Percentiles rank a stretch among this genome's conserved stretches.
Conservation (phyloP, 2,329 filamentous ascomycete genomes). For the Verticillium tricorpus region DNA sequence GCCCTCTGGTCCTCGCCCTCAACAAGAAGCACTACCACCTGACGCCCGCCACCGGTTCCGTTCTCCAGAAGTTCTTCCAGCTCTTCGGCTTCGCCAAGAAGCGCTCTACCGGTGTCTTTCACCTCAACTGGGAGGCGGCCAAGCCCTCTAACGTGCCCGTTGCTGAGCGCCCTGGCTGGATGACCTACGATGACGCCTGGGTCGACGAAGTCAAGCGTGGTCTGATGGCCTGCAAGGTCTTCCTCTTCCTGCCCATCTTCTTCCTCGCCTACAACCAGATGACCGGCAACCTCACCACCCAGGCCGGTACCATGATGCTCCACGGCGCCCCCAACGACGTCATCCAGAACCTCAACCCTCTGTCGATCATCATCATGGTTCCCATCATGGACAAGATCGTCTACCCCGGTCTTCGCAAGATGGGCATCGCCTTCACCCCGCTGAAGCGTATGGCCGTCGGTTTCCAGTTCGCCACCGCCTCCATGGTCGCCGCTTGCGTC, state of each 20-base stretch:
- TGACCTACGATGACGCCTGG: slow-evolving; percentile 81
- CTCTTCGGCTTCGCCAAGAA: slow-evolving; percentile 59
- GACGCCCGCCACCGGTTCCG: slow-evolving; percentile 65
- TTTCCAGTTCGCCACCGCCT: slow-evolving; percentile 60
- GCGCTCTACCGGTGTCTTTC: slow-evolving; percentile 58
- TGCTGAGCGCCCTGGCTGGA: slow-evolving; percentile 59
- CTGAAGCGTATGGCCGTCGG: slow-evolving; percentile 72
- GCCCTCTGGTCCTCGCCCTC: slow-evolving; percentile 57
- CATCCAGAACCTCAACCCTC: slow-evolving; percentile 70
- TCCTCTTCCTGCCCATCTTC: slow-evolving; percentile 64
- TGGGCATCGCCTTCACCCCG: slow-evolving; percentile 63
- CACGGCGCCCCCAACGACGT: slow-evolving; percentile 74
- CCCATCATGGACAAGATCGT: slow-evolving; percentile 65
- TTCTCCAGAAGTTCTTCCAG: slow-evolving; percentile 61
- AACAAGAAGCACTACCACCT: slow-evolving; percentile 58
- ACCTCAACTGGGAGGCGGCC: slow-evolving; percentile 61
- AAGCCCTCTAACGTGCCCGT: slow-evolving; percentile 61
- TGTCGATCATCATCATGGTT: slow-evolving; percentile 71
- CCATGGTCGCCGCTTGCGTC: slow-evolving; percentile 55
- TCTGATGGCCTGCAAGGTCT: slow-evolving; percentile 65
- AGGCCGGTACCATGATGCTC: slow-evolving; percentile 62
- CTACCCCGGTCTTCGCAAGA: slow-evolving; percentile 63
- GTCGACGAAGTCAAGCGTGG: slow-evolving; percentile 74
- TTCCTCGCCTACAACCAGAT: slow-evolving; percentile 57
- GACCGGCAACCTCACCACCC: slow-evolving; percentile 56